These are phyloP conservation scores for Alternaria brassicae DNA, from an alignment of 2,329 filamentous ascomycete species.

Conservation along the genomic window DNA sequence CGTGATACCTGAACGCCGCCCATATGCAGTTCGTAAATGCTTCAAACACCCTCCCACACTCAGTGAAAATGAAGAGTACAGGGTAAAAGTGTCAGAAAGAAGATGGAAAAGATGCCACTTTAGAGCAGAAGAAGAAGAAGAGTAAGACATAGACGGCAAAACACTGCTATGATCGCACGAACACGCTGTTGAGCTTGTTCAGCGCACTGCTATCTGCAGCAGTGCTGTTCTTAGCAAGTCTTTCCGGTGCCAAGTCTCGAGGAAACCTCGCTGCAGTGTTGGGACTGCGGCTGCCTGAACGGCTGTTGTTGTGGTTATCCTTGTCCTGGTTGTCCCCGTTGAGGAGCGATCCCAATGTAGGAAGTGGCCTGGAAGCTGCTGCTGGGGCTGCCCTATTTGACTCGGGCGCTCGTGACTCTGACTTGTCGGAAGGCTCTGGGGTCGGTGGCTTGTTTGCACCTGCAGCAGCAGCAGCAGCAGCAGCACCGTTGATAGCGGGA, in stretches of 20 bases:
- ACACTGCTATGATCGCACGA: constrained; percentile 35
- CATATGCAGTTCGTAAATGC: constrained; percentile 39
- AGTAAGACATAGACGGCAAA: not conserved
- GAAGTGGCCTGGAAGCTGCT: constrained; percentile 54
- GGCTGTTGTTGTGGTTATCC: constrained; percentile 45
- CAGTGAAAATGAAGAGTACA: constrained; percentile 1
- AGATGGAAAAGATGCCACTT: not conserved
- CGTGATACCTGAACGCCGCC: constrained; percentile 32
- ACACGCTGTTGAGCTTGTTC: constrained; percentile 46
- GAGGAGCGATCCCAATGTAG: constrained; percentile 48
- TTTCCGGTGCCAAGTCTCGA: constrained; percentile 43
- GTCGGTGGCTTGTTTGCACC: constrained; percentile 39
- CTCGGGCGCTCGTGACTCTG: constrained; percentile 53
- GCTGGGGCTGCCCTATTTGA: constrained; percentile 30
- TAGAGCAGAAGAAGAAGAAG: not conserved
- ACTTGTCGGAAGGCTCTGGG: constrained; percentile 48
- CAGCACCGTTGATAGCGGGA: constrained; percentile 43
- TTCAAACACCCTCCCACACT: constrained; percentile 11
- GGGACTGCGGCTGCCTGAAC: constrained; percentile 54
- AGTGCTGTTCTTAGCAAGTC: constrained; percentile 43
- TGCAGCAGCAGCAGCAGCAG: constrained; percentile 28
- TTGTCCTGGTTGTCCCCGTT: constrained; percentile 39
- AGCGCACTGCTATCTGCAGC: constrained; percentile 41
- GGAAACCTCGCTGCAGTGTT: constrained; percentile 40
- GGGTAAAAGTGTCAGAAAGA: not conserved